Evolutionary conservation across 768 basidiomycete genomes (phyloP).

Genomic region (Dioszegia hungarica): DNA sequence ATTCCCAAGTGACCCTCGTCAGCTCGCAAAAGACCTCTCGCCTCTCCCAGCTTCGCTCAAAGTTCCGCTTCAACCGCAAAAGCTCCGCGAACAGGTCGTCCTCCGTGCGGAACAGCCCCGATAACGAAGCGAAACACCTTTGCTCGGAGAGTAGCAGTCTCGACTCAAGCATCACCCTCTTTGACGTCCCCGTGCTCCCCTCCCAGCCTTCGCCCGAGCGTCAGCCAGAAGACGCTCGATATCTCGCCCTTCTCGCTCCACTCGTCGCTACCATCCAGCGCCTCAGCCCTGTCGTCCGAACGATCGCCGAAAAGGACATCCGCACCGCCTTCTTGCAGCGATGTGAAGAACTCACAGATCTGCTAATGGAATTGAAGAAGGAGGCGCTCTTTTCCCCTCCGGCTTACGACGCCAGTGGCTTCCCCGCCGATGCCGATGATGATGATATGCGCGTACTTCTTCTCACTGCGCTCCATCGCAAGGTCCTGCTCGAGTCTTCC

Average conservation of each 20-base stretch:
- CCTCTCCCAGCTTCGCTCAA: background rate
- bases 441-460: constrained; percentile 22
- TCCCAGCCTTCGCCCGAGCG: too few species aligned
- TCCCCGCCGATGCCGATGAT: background rate
- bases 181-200: background rate
- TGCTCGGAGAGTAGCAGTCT: too few species aligned
- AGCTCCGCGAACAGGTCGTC: too few species aligned
- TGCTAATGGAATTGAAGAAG: constrained; percentile 6
- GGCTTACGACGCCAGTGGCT: too few species aligned
- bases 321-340: constrained; percentile 1
- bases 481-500: constrained; percentile 19
- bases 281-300: constrained; percentile 1
- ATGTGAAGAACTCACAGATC: constrained; percentile 8
- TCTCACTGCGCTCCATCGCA: constrained; percentile 18
- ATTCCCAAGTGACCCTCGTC: background rate
- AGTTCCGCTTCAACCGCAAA: background rate
- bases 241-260: constrained; percentile 13
- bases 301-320: background rate
- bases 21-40: background rate
- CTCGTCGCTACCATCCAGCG: constrained; percentile 17
- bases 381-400: background rate
- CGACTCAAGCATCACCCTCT: background rate
- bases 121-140: too few species aligned
- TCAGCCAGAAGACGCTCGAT: background rate
- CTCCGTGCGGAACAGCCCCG: too few species aligned